Conservation (phyloP, 148 eudicot species). For the Persicaria tinctoria region DNA sequence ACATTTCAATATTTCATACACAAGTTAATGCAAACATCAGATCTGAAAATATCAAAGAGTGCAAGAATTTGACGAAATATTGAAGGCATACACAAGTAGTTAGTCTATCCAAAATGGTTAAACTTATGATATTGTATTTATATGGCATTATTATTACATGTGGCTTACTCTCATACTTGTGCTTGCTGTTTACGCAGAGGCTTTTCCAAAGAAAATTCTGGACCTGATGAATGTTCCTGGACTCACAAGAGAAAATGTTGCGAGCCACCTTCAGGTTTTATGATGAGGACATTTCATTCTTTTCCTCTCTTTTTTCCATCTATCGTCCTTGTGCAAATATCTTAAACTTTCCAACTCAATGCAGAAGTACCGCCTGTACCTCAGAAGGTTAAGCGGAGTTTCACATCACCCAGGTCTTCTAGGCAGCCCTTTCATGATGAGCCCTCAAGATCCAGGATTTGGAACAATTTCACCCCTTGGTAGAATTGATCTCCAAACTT, state of each 20-base stretch:
- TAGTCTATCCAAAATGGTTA: background rate
- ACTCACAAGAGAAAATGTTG: conserved; percentile 93
- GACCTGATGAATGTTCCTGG: conserved; percentile 98
- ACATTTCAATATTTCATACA: background rate
- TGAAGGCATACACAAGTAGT: background rate
- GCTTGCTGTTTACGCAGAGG: conserved; percentile 44
- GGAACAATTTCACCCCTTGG: conserved; percentile 49
- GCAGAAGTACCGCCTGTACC: conserved; percentile 89
- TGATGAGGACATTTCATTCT: background rate
- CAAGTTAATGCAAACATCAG: background rate
- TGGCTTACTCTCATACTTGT: background rate
- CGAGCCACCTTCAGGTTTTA: conserved; percentile 96
- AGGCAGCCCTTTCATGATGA: conserved; percentile 43
- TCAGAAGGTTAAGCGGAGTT: conserved; percentile 75
- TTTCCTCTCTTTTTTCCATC: background rate
- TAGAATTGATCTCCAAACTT: conserved; percentile 62
- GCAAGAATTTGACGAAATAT: background rate
- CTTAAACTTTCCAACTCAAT: conserved; percentile 6
- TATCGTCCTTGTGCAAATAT: background rate
- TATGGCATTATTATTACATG: background rate
- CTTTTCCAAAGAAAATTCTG: conserved; percentile 96
- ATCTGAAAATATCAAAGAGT: background rate
- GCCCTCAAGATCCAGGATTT: conserved; percentile 42
- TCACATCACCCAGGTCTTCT: conserved; percentile 63
- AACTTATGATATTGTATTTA: too few species aligned